phyloP scores from a whole-genome alignment of 306 rosid genomes.

The Cucumis cinereus region DNA sequence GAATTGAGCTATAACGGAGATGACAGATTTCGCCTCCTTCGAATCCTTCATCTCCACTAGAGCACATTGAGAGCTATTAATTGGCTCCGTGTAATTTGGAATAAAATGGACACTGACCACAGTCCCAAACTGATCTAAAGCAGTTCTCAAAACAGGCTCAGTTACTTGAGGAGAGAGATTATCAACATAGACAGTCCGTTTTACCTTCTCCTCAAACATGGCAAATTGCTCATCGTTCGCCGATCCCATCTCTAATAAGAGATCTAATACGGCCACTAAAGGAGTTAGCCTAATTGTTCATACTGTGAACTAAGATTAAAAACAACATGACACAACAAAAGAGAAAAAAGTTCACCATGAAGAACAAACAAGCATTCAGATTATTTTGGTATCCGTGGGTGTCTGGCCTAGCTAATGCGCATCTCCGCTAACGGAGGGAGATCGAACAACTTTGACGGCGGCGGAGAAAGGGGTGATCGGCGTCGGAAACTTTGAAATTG shows the following conservation, averaged over 20 bases:
- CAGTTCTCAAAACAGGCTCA: constrained; percentile 51
- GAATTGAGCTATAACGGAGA: constrained; percentile 17
- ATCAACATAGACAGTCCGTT: constrained; percentile 56
- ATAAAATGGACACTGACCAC: constrained; percentile 52
- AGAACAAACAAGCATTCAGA: neutral
- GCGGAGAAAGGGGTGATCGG: no score
- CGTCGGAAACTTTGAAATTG: no score
- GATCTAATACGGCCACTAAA: neutral
- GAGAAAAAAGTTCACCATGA: neutral
- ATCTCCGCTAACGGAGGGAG: no score
- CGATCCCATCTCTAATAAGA: constrained; percentile 31
- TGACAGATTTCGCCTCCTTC: constrained; percentile 36
- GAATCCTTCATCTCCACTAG: constrained; percentile 56
- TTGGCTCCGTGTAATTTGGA: constrained; percentile 47
- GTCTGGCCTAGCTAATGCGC: no score
- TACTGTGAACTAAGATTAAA: neutral
- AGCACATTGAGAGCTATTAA: constrained; percentile 34
- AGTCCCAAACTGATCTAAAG: constrained; percentile 55
- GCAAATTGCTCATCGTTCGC: constrained; percentile 28
- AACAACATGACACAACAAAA: neutral
- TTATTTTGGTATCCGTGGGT: neutral
- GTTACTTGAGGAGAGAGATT: constrained; percentile 71
- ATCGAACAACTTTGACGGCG: no score
- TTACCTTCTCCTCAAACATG: constrained; percentile 51
- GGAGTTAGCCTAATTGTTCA: neutral